Conservation (phyloP, 352 stramenopile genomes). For the Hyaloperonospora arabidopsidis region DNA sequence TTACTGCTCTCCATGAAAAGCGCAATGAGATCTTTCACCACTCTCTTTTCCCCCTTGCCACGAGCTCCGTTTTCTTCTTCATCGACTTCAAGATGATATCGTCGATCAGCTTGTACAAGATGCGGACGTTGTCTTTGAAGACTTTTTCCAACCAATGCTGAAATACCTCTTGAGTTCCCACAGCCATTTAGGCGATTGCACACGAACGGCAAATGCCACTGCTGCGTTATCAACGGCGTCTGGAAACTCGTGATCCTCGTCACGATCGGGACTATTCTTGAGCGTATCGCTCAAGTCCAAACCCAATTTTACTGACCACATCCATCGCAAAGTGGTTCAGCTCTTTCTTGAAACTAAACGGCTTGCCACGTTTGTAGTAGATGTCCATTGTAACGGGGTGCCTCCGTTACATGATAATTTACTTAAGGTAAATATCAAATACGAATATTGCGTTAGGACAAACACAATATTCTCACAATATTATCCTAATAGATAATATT, state of each 20-base stretch:
- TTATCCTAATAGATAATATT: too few species aligned
- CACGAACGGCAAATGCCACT: constrained; percentile 1
- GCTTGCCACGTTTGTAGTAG: background rate
- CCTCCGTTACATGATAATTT: too few species aligned
- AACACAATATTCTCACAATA: too few species aligned
- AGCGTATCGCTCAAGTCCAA: constrained; percentile 1
- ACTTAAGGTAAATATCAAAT: too few species aligned
- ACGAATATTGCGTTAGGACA: too few species aligned
- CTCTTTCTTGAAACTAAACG: constrained; percentile 30
- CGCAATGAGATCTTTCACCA: constrained; percentile 1
- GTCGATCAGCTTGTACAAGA: constrained; percentile 1
- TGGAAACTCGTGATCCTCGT: background rate
- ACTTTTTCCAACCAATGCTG: constrained; percentile 2
- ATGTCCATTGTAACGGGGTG: too few species aligned
- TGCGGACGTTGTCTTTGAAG: too few species aligned
- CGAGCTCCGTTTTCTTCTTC: background rate
- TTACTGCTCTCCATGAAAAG: constrained; percentile 1
- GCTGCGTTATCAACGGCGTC: background rate
- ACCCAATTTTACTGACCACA: background rate
- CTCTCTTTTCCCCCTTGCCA: background rate
- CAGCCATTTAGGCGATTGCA: constrained; percentile 1
- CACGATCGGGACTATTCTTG: constrained; percentile 2
- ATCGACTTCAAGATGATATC: constrained; percentile 2
- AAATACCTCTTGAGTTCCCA: constrained; percentile 3
- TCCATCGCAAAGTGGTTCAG: constrained; percentile 4